phyloP scores from a whole-genome alignment of 2,329 filamentous ascomycete species.

The Paracoccidioides brasiliensis region DNA sequence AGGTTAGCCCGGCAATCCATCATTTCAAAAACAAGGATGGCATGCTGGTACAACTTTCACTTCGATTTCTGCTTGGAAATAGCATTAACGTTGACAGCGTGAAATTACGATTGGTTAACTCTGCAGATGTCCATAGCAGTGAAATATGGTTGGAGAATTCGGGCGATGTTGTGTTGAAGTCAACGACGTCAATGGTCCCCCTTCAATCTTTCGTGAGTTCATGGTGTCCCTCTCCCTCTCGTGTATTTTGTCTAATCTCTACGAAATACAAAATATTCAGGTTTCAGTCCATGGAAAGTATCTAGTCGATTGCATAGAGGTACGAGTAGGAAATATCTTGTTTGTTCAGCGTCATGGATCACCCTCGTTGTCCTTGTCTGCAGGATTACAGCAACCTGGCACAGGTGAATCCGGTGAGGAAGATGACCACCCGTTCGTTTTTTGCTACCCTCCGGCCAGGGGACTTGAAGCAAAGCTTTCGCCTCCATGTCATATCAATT shows the following conservation, averaged over 20 bases:
- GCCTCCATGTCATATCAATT: constrained; percentile 57
- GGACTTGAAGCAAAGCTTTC: constrained; percentile 56
- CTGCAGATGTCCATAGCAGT: constrained; percentile 42
- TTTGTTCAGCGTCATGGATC: constrained; percentile 23
- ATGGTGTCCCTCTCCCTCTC: constrained; percentile 3
- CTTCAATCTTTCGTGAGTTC: constrained; percentile 36
- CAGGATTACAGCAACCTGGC: constrained; percentile 23
- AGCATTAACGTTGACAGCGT: constrained; percentile 53
- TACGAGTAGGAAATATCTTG: constrained; percentile 35
- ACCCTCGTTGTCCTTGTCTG: constrained; percentile 17
- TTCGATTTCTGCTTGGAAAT: constrained; percentile 62
- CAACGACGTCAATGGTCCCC: constrained; percentile 41
- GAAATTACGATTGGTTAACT: constrained; percentile 49
- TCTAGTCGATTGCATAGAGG: constrained; percentile 56
- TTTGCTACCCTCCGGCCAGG: constrained; percentile 58
- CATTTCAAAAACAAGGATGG: constrained; percentile 63
- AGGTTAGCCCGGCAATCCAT: constrained; percentile 53
- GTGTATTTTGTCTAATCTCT: constrained; percentile 3
- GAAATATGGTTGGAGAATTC: constrained; percentile 54
- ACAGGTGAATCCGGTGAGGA: constrained; percentile 18
- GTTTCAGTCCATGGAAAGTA: constrained; percentile 52
- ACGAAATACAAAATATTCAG: constrained; percentile 9
- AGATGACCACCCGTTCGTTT: constrained; percentile 48
- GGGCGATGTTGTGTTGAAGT: constrained; percentile 36
- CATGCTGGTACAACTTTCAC: constrained; percentile 54